Conservation (phyloP, 75 land plant species). For the Pinus tabuliformis region DNA sequence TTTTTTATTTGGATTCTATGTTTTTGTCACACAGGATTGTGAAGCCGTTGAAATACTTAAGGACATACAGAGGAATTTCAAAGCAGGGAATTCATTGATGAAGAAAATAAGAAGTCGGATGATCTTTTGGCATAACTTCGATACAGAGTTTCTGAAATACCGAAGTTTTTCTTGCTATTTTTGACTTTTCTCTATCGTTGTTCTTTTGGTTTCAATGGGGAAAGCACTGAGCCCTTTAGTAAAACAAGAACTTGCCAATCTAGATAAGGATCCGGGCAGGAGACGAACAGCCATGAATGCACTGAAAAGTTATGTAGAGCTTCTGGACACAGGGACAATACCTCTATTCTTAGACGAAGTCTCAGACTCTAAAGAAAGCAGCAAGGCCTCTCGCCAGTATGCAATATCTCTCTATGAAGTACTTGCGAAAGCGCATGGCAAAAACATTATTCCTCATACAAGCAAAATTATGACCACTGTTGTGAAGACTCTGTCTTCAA, state of each 20-base stretch:
- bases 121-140: neutral
- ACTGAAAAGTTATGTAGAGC: slow-evolving; percentile 56
- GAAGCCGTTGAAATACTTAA: neutral
- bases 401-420: slow-evolving; percentile 81
- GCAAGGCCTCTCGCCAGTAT: slow-evolving; percentile 40
- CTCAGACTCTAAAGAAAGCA: slow-evolving; percentile 53
- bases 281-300: slow-evolving; percentile 63
- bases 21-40: neutral
- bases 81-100: neutral
- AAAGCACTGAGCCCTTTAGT: slow-evolving; percentile 45
- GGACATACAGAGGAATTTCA: neutral
- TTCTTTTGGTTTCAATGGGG: slow-evolving; percentile 22
- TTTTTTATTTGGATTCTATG: neutral
- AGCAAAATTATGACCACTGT: slow-evolving; percentile 67
- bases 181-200: neutral
- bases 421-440: slow-evolving; percentile 76
- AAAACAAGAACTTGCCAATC: slow-evolving; percentile 54
- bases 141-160: neutral
- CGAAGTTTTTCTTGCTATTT: neutral
- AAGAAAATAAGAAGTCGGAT: neutral
- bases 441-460: slow-evolving; percentile 76
- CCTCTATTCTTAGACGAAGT: slow-evolving; percentile 69
- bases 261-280: slow-evolving; percentile 66
- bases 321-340: slow-evolving; percentile 51
- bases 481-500: slow-evolving; percentile 48